phyloP scores from a whole-genome alignment of 331 rosid species.

The Malus hybrid region DNA sequence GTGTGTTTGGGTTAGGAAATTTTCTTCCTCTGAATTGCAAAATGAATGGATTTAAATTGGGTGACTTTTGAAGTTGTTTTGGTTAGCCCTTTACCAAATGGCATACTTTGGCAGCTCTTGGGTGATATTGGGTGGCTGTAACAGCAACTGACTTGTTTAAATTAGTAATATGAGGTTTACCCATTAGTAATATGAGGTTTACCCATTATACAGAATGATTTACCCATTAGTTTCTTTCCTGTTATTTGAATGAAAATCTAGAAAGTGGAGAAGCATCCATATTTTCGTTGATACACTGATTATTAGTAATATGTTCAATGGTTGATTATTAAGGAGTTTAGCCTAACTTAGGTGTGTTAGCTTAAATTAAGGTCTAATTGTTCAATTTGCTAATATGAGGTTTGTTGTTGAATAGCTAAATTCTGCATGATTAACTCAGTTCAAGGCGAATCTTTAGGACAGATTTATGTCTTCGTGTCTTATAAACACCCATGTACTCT shows the following conservation, averaged over 20 bases:
- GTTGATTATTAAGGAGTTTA: not conserved
- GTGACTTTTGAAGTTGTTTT: not conserved
- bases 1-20: not conserved
- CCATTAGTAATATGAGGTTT: too few relatives aligned
- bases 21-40: not conserved
- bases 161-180: too few relatives aligned
- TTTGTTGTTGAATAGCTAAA: not conserved
- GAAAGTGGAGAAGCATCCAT: not conserved
- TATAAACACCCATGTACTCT: not conserved
- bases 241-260: not conserved
- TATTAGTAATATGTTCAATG: too few relatives aligned
- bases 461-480: not conserved
- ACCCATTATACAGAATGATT: too few relatives aligned
- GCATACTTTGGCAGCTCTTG: not conserved
- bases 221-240: not conserved
- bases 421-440: not conserved
- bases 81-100: not conserved
- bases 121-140: not conserved
- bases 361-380: not conserved
- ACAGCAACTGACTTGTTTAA: not conserved
- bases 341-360: not conserved
- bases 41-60: not conserved
- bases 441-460: not conserved
- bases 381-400: not conserved
- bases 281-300: too few relatives aligned